Base-by-base conservation (phyloP, 129 eudicot genomes). In the Kitagawia praeruptora region DNA sequence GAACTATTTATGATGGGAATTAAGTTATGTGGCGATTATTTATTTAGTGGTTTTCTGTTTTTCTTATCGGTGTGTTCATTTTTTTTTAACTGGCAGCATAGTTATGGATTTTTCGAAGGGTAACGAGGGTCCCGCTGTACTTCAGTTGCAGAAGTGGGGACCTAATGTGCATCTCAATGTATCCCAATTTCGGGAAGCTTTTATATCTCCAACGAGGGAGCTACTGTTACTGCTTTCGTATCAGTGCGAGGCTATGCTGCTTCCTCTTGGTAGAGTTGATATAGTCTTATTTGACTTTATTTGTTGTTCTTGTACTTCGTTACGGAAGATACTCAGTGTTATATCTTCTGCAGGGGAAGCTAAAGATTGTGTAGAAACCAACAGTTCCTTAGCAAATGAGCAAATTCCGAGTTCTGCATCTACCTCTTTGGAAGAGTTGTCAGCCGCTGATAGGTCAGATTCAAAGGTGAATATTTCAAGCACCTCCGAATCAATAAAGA, bases 101-200 rank as follows among this genome's bases (percentile, higher is more conserved):
- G 41, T 53, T 74, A 90, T 90, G 96, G 82, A 83, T 75, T 80
- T 67, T 34, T 47, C 83, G 53, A 75, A 44, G 66, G 75, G 64
- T 78, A 85, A 85, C 46, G 93, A 92, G 80, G 89, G 83, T 72
- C 94, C 91, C 16, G 89, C 89, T 70, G 81, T 90, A 74, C 89
- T 92, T 82, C 96, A 90, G 87, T 83, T 95, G 85, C 92, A 85
- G 67, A 90, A 89, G 86, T 95, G 93, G 98, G 90, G 88, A 67
- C 82, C 97, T 77, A 87, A 78, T 61, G 51, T 92, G 56, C 90
- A 85, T 75, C 56, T 82, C 39, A 78, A 86, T 79, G 83, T 88
- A 45, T 83, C 91, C 34, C 87, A 89, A 80, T 95, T 86, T 82
- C 87, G 86, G 41, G 97, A 95, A 85, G 98, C 94, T 81, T 95